Evolutionary conservation across 495 filamentous ascomycete genomes (phyloP).

Genomic region (Aspergillus campestris): DNA sequence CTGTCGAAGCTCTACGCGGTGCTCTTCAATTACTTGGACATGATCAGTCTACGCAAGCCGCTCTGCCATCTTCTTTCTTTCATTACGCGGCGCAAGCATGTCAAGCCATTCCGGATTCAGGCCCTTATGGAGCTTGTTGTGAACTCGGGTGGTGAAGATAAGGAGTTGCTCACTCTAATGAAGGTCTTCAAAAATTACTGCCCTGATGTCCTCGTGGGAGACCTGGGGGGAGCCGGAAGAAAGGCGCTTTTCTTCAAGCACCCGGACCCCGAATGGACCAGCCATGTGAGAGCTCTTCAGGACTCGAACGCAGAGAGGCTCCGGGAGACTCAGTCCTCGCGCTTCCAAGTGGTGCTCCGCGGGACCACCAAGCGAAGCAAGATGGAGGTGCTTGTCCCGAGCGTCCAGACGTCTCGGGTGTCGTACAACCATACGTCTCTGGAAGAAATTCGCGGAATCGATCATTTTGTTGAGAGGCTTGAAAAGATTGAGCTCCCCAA

Average conservation of each 20-base stretch:
- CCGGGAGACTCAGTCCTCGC: slow-evolving; percentile 20
- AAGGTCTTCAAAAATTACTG: slow-evolving; percentile 83
- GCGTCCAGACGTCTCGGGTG: slow-evolving; percentile 66
- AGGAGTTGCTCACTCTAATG: slow-evolving; percentile 66
- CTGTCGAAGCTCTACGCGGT: slow-evolving; percentile 68
- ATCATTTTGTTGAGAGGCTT: slow-evolving; percentile 64
- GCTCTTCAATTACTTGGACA: slow-evolving; percentile 77
- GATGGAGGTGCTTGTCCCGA: slow-evolving; percentile 50
- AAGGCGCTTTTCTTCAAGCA: slow-evolving; percentile 48
- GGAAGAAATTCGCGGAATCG: slow-evolving; percentile 68
- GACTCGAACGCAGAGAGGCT: slow-evolving; percentile 38
- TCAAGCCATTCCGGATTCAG: slow-evolving; percentile 78
- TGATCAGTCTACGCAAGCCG: slow-evolving; percentile 46
- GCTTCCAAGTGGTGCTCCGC: slow-evolving; percentile 39
- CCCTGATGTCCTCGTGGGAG: slow-evolving; percentile 77
- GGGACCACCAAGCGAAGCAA: slow-evolving; percentile 34
- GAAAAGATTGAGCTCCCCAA: slow-evolving; percentile 76
- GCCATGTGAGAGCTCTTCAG: slow-evolving; percentile 57
- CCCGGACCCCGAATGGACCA: slow-evolving; percentile 70
- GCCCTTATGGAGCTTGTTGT: slow-evolving; percentile 54
- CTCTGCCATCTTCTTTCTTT: slow-evolving; percentile 78
- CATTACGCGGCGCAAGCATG: slow-evolving; percentile 79
- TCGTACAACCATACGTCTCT: slow-evolving; percentile 42
- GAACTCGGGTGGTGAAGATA: slow-evolving; percentile 50
- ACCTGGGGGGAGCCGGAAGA: slow-evolving; percentile 35